These are phyloP conservation scores for Boletus sp. DNA, from an alignment of 1,284 basidiomycete species.

Conservation along the genomic window DNA sequence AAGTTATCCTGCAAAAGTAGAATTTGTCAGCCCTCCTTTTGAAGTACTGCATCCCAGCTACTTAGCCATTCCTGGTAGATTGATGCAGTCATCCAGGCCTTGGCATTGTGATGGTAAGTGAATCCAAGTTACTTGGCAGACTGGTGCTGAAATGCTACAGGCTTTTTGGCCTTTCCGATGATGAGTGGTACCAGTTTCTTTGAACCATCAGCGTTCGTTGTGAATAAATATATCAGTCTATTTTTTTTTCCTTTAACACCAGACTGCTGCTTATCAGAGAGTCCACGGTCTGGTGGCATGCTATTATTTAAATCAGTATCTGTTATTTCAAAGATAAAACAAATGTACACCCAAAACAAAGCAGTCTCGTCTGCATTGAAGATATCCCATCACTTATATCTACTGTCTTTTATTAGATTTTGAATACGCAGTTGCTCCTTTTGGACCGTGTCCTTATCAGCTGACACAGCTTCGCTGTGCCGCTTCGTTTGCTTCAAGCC, in stretches of 20 bases:
- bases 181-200: background rate
- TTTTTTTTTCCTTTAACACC: background rate
- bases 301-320: too few species aligned
- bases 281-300: background rate
- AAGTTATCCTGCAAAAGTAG: constrained; percentile 13
- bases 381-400: too few species aligned
- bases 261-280: background rate
- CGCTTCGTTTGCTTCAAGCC: background rate
- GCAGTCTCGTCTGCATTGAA: too few species aligned
- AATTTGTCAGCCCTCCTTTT: background rate
- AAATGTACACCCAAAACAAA: too few species aligned
- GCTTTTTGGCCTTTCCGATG: background rate
- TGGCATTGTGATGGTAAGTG: background rate
- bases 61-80: constrained; percentile 1
- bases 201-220: background rate
- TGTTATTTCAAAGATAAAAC: too few species aligned
- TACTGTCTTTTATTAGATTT: too few species aligned
- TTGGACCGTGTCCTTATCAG: background rate
- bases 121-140: background rate
- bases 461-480: constrained; percentile 10
- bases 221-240: background rate
- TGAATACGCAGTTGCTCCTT: background rate
- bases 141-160: background rate
- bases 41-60: constrained; percentile 2
- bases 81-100: background rate